phyloP scores from a whole-genome alignment of 2,329 filamentous ascomycete genomes.

The Talaromyces pinophilus region DNA sequence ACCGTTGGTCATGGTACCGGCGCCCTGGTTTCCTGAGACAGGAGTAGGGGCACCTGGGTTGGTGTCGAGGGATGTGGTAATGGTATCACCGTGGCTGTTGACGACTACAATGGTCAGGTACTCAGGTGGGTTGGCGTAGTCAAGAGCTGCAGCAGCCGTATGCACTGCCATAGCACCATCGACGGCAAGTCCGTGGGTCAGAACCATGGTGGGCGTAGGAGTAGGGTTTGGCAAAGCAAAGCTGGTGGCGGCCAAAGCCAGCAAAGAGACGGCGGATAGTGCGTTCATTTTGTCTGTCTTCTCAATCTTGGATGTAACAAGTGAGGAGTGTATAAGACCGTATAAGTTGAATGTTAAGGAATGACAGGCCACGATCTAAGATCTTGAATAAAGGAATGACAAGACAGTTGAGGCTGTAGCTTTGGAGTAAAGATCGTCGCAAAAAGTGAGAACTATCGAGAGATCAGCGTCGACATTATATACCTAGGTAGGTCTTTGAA shows the following conservation, averaged over 20 bases:
- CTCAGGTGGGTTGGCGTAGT: conserved; percentile 17
- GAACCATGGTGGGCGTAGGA: background rate
- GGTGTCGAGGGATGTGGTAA: conserved; percentile 19
- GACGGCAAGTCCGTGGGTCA: conserved; percentile 4
- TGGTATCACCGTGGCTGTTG: conserved; percentile 13
- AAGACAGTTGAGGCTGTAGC: background rate
- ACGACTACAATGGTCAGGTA: conserved; percentile 20
- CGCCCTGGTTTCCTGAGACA: conserved; percentile 3
- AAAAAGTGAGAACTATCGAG: background rate
- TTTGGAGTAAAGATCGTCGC: background rate
- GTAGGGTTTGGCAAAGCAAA: conserved; percentile 9
- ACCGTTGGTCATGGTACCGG: conserved; percentile 17
- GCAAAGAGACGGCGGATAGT: background rate
- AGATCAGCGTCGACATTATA: background rate
- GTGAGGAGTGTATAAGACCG: background rate
- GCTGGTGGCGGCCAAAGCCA: conserved; percentile 10
- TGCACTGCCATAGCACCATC: conserved; percentile 12
- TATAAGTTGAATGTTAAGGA: background rate
- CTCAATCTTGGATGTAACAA: background rate
- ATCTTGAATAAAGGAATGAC: conserved; percentile 8
- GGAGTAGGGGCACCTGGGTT: conserved; percentile 6
- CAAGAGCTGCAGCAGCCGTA: background rate
- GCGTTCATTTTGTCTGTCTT: conserved; percentile 9
- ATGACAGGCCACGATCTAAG: conserved; percentile 2
- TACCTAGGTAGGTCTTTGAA: background rate